Evolutionary conservation across 768 basidiomycete genomes (phyloP).

Genomic region (Lentinula guzmanii): DNA sequence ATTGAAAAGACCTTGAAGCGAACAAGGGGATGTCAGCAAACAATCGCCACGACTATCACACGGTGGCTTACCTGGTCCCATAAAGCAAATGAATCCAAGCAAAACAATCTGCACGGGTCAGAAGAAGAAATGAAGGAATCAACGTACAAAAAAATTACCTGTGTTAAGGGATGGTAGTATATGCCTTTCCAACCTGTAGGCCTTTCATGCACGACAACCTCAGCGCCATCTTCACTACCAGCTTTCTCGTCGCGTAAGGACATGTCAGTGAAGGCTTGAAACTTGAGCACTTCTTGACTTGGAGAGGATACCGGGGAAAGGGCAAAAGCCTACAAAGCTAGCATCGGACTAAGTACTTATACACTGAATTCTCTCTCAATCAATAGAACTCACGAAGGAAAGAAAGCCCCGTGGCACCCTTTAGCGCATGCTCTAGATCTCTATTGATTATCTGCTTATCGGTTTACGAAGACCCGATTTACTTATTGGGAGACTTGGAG

Average conservation of each 20-base stretch:
- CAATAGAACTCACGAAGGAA: neutral
- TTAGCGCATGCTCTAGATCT: neutral
- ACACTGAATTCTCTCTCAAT: neutral
- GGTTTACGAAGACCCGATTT: neutral
- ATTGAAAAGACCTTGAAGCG: constrained; percentile 60
- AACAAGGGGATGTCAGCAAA: constrained; percentile 11
- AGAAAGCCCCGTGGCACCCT: neutral
- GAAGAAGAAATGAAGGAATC: neutral
- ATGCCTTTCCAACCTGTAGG: constrained; percentile 47
- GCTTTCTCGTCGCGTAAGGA: neutral
- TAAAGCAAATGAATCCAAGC: constrained; percentile 67
- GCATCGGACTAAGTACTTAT: neutral
- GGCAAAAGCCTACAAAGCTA: neutral
- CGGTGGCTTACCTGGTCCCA: constrained; percentile 44
- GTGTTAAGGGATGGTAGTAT: constrained; percentile 54
- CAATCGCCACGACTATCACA: neutral
- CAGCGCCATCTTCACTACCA: constrained; percentile 2
- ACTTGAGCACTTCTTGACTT: neutral
- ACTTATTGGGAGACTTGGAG: neutral
- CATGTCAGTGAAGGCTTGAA: neutral
- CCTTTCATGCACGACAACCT: constrained; percentile 29
- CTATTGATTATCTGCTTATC: neutral
- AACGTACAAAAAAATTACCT: constrained; percentile 22
- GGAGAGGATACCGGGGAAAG: neutral
- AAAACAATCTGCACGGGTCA: constrained; percentile 32